Percentiles rank a stretch among this genome's conserved stretches.
phyloP scores from a whole-genome alignment of 305 asterid genomes.

The Rubia balearica region DNA sequence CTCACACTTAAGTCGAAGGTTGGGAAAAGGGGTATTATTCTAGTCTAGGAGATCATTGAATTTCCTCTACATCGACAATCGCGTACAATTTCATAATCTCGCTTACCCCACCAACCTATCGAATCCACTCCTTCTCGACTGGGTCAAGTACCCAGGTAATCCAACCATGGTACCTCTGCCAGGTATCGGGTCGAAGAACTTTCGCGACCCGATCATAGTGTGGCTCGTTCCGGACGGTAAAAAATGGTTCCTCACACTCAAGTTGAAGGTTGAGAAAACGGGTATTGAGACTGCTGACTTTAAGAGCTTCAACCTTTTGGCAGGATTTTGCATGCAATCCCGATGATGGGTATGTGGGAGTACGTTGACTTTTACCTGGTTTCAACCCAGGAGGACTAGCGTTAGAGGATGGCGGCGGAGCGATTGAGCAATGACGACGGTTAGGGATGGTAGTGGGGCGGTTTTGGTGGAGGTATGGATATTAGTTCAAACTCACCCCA shows the following conservation, averaged over 20 bases:
- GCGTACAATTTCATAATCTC: slow-evolving; percentile 63
- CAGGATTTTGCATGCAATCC: slow-evolving; percentile 39
- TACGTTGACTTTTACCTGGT: slow-evolving; percentile 47
- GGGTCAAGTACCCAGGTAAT: slow-evolving; percentile 59
- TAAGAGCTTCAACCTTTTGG: slow-evolving; percentile 32
- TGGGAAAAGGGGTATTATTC: slow-evolving; percentile 50
- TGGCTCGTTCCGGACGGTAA: slow-evolving; percentile 54
- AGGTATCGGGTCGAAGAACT: slow-evolving; percentile 45
- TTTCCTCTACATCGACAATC: slow-evolving; percentile 38
- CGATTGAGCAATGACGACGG: no score
- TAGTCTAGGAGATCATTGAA: no score
- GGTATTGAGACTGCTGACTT: slow-evolving; percentile 67
- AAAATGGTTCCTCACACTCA: slow-evolving; percentile 58
- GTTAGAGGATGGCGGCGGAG: no score
- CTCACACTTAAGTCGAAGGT: slow-evolving; percentile 62
- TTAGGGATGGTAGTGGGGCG: no score
- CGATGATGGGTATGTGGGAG: slow-evolving; percentile 64
- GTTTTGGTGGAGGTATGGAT: no score
- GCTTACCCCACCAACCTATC: slow-evolving; percentile 69
- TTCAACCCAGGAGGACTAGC: slow-evolving; percentile 26
- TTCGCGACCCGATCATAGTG: slow-evolving; percentile 78
- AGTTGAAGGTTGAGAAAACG: slow-evolving; percentile 54
- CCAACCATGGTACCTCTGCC: slow-evolving; percentile 71
- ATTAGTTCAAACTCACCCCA: no score
- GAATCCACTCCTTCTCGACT: slow-evolving; percentile 59